These are phyloP conservation scores for Fusarium lyarnte DNA, from an alignment of 2,329 filamentous ascomycete genomes.

Conservation along the genomic window DNA sequence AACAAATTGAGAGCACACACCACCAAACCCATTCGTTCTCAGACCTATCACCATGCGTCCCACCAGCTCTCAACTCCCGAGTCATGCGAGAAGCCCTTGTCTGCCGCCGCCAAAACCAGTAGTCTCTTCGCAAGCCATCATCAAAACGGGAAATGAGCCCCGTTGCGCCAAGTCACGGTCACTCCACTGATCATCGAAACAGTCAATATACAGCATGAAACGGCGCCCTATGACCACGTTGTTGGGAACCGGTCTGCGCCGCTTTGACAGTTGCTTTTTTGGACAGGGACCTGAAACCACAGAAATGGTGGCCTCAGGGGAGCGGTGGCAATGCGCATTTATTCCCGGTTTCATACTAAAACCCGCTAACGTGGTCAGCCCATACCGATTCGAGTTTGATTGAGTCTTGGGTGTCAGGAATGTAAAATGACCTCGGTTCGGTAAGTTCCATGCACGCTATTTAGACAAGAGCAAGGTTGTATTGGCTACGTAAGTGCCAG, in stretches of 20 bases:
- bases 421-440: not conserved
- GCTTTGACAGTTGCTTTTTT: constrained; percentile 16
- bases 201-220: constrained; percentile 6
- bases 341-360: constrained; percentile 17
- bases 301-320: not conserved
- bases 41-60: not conserved
- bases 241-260: not conserved
- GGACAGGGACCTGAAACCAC: constrained; percentile 14
- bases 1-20: not conserved
- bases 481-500: not conserved
- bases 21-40: not conserved
- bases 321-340: not conserved
- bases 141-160: constrained; percentile 17
- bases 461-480: not conserved
- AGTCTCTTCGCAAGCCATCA: not conserved
- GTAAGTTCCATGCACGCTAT: not conserved
- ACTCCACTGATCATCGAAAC: constrained; percentile 24
- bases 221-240: constrained; percentile 4
- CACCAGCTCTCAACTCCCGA: not conserved
- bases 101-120: not conserved
- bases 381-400: not conserved
- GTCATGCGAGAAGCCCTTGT: not conserved
- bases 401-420: not conserved
- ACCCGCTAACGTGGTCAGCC: not conserved
- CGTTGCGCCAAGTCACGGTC: not conserved